Conservation (phyloP, 495 filamentous ascomycete genomes). For the Xylona heveae region DNA sequence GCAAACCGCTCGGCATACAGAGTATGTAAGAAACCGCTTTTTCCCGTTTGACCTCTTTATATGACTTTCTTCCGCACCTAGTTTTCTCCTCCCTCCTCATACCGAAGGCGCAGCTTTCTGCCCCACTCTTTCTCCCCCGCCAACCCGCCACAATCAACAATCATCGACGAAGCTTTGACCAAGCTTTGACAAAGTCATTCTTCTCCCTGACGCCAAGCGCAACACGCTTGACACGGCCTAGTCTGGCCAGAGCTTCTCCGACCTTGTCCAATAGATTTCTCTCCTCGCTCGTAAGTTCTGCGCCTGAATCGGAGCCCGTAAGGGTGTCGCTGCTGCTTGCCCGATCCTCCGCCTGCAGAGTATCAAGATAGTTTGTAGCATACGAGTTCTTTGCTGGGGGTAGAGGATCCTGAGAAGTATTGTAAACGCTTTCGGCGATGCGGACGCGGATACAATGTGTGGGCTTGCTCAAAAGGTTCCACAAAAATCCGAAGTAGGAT, state of each 20-base stretch:
- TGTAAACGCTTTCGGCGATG: conserved; percentile 51
- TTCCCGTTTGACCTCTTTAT: no score
- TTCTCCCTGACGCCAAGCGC: conserved; percentile 69
- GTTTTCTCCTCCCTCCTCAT: no score
- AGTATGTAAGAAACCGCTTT: no score
- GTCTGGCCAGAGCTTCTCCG: conserved; percentile 65
- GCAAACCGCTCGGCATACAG: no score
- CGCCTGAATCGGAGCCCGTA: conserved; percentile 14
- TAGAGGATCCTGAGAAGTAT: conserved; percentile 7
- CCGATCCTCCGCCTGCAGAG: conserved; percentile 16
- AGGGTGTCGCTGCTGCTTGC: conserved; percentile 13
- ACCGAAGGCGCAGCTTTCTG: no score
- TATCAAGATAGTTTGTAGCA: conserved; percentile 28
- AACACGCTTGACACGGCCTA: conserved; percentile 82
- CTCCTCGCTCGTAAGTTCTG: conserved; percentile 30
- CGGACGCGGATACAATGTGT: conserved; percentile 81
- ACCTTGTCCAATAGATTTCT: conserved; percentile 46
- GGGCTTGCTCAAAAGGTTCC: conserved; percentile 63
- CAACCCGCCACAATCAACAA: no score
- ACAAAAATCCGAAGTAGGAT: conserved; percentile 46
- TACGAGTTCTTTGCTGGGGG: conserved; percentile 17
- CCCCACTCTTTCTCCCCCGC: no score
- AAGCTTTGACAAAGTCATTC: conserved; percentile 45
- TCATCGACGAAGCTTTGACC: conserved; percentile 28
- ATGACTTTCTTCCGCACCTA: no score